A percentile compares a stretch with the other conserved stretches of the same genome.
phyloP scores from a whole-genome alignment of 495 filamentous ascomycete species.

The Xylaria nigripes region DNA sequence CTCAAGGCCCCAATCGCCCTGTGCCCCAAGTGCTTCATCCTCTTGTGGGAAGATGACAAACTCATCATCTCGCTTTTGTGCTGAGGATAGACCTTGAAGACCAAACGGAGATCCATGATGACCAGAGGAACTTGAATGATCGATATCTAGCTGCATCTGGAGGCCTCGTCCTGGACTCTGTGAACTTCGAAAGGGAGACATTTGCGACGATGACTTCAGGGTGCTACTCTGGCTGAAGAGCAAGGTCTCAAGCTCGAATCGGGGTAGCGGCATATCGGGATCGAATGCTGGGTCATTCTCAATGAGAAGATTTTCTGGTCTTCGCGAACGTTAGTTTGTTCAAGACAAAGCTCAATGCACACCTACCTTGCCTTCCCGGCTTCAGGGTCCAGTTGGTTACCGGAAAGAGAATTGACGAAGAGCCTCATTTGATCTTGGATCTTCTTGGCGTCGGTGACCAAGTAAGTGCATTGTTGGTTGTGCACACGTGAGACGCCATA shows the following conservation, averaged over 20 bases:
- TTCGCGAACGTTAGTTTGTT: constrained; percentile 25
- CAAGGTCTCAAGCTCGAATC: constrained; percentile 46
- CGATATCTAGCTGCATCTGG: constrained; percentile 14
- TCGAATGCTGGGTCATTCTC: constrained; percentile 82
- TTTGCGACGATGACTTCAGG: constrained; percentile 40
- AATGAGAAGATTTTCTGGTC: constrained; percentile 70
- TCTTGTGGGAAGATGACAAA: constrained; percentile 18
- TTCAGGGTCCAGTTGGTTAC: constrained; percentile 55
- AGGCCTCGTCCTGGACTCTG: constrained; percentile 10
- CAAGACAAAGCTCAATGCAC: background rate
- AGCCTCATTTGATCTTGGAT: constrained; percentile 64
- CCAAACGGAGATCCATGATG: constrained; percentile 15
- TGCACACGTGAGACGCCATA: constrained; percentile 81
- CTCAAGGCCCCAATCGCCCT: constrained; percentile 34
- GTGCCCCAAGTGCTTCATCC: constrained; percentile 17
- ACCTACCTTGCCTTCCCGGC: constrained; percentile 65
- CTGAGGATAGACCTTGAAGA: constrained; percentile 16
- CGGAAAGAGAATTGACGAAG: constrained; percentile 44
- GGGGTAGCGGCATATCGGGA: constrained; percentile 54
- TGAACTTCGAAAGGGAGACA: constrained; percentile 25
- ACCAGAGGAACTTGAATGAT: constrained; percentile 10
- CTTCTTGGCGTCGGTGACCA: constrained; percentile 69
- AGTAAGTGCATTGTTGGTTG: constrained; percentile 76
- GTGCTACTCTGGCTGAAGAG: constrained; percentile 27
- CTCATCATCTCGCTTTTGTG: constrained; percentile 19